Base-by-base conservation (phyloP, 495 filamentous ascomycete species). In the Lepidopterella palustris region DNA sequence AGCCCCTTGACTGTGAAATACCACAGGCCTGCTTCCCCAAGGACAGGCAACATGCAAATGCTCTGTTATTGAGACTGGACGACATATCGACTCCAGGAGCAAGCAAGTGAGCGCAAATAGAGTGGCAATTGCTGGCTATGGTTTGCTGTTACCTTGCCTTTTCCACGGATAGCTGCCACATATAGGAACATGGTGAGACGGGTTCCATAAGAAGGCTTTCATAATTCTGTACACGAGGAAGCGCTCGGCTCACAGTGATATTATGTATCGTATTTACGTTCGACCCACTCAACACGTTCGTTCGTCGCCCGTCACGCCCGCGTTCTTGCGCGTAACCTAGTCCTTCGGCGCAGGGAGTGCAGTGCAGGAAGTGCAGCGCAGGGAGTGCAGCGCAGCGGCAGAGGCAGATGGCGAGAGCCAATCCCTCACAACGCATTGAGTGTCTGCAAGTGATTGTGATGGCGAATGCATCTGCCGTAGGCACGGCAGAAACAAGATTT, bases 381-480 rank as follows among this genome's bases (percentile, higher is more conserved):
- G 13, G 35, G 13, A 42, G 9, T 10, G 10, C 3, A 18, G 18
- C 18, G 35, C 35, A 42, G 35, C 9, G 35, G 35, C 35, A 42
- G 13, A 5, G 31, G 13, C 31, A 35, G 23, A 5, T 28, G 45
- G 6, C 54, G 58, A 49, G 47, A 65, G 58, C 62, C 62, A 65
- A 57, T 65, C 10, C 48, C 21, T 40, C 11, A 18, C n/a, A 24
- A 18, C 49, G 62, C 62, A 65, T 65, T 60, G 62, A 65, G 56
- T 64, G 57, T 24, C 52, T 29, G 23, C 26, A 24, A 45, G 45
- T 25, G 3, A n/a, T 27, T 45, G 55, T 56, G 42, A 26, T 21
- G 61, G 51, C 25, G 42, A 1, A 28, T 5, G 53, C 24, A 47
- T 54, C 28, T 54, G 55, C 58, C 55, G 32, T 21, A 29, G 55